phyloP scores from a whole-genome alignment of 805 yeast species.

The Torulaspora maleeae region DNA sequence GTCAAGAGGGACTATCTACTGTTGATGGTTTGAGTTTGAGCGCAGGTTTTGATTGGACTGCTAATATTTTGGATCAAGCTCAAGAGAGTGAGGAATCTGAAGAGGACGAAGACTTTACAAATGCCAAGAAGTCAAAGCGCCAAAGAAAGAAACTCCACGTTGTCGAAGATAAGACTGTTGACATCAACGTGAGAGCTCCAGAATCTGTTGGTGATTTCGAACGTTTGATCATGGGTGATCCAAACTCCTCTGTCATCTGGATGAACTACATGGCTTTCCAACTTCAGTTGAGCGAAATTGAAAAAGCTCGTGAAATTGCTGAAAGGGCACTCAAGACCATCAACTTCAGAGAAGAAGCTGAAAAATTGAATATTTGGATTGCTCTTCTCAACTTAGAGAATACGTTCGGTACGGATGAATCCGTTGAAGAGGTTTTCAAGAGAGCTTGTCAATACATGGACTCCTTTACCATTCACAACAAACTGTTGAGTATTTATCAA shows the following conservation, averaged over 20 bases:
- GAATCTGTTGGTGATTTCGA: slow-evolving; percentile 91
- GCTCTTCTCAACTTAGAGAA: slow-evolving; percentile 91
- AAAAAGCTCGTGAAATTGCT: slow-evolving; percentile 89
- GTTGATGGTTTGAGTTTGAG: slow-evolving; percentile 65
- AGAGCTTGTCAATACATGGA: slow-evolving; percentile 92
- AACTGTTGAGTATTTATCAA: slow-evolving; percentile 67
- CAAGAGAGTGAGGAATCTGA: slow-evolving; percentile 52
- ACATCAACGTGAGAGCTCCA: slow-evolving; percentile 78
- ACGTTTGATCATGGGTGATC: slow-evolving; percentile 83
- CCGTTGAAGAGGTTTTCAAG: slow-evolving; percentile 74
- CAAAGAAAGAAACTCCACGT: slow-evolving; percentile 42
- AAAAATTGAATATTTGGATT: slow-evolving; percentile 92
- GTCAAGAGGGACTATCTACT: slow-evolving; percentile 21
- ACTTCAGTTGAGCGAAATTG: slow-evolving; percentile 87
- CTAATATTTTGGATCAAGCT: slow-evolving; percentile 78
- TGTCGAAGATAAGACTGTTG: slow-evolving; percentile 79
- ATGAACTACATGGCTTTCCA: slow-evolving; percentile 99
- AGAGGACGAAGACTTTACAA: slow-evolving; percentile 49
- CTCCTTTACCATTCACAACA: slow-evolving; percentile 71
- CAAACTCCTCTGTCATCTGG: slow-evolving; percentile 92
- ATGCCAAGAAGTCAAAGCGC: slow-evolving; percentile 42
- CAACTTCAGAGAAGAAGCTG: slow-evolving; percentile 85
- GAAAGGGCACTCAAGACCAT: slow-evolving; percentile 89
- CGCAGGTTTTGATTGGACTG: slow-evolving; percentile 91
- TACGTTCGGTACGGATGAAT: slow-evolving; percentile 82